phyloP scores from a whole-genome alignment of 768 basidiomycete species.

The Kwoniella europaea region DNA sequence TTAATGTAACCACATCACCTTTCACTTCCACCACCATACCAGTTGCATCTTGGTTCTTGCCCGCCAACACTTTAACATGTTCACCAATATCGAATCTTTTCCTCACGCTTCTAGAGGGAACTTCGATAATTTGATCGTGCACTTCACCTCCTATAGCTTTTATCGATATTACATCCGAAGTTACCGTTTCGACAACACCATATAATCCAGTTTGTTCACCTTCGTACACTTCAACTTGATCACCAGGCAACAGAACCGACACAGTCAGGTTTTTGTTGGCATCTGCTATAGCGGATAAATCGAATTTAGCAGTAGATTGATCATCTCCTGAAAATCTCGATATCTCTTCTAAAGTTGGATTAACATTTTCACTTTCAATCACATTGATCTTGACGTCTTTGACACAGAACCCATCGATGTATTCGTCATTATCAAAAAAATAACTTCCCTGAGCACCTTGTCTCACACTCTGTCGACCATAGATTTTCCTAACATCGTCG shows the following conservation, averaged over 20 bases:
- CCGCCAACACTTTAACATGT: constrained; percentile 97
- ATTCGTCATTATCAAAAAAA: constrained; percentile 91
- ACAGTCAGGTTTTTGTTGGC: constrained; percentile 90
- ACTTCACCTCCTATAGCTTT: constrained; percentile 70
- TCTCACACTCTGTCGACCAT: constrained; percentile 76
- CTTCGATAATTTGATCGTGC: constrained; percentile 60
- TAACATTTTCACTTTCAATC: constrained; percentile 75
- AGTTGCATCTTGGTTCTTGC: constrained; percentile 91
- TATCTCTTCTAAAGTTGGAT: constrained; percentile 95
- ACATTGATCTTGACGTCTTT: constrained; percentile 77
- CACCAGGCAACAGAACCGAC: constrained; percentile 92
- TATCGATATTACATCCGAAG: constrained; percentile 83
- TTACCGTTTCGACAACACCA: constrained; percentile 88
- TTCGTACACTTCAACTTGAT: constrained; percentile 95
- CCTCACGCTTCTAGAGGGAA: constrained; percentile 75
- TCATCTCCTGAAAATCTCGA: constrained; percentile 81
- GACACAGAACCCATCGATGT: constrained; percentile 91
- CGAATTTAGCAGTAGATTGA: constrained; percentile 69
- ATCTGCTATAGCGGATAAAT: constrained; percentile 88
- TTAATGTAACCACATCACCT: constrained; percentile 83
- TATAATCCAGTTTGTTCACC: constrained; percentile 93
- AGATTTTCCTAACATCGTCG: constrained; percentile 78
- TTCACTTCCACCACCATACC: constrained; percentile 91
- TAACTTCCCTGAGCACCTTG: constrained; percentile 64
- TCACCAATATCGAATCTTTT: constrained; percentile 97